phyloP scores from a whole-genome alignment of 805 yeast genomes.

The Barnettozyma populi region DNA sequence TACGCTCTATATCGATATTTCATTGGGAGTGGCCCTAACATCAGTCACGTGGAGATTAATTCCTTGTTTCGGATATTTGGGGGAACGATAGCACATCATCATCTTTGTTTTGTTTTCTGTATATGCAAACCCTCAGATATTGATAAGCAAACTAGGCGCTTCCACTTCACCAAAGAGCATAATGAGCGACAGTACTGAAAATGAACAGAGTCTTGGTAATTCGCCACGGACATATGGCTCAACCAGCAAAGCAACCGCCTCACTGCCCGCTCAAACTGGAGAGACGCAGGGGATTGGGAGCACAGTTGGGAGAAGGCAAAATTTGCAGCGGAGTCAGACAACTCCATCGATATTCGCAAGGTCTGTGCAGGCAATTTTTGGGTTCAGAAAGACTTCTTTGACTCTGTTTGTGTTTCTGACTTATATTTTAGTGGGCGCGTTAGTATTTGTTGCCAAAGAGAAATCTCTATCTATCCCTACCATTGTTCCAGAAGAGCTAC shows the following conservation, averaged over 20 bases:
- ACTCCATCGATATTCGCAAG: constrained; percentile 14
- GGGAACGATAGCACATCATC: neutral
- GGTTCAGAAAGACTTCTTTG: constrained; percentile 69
- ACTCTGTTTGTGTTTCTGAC: constrained; percentile 50
- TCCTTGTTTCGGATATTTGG: neutral
- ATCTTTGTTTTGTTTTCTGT: neutral
- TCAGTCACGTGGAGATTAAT: neutral
- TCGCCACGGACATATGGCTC: neutral
- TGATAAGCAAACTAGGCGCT: no score
- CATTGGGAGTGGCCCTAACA: neutral
- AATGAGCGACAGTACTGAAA: neutral
- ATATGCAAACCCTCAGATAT: no score
- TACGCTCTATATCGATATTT: no score
- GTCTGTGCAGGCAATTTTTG: constrained; percentile 45
- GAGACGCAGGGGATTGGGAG: neutral
- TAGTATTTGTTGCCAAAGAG: constrained; percentile 36
- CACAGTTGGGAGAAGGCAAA: neutral
- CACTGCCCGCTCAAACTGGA: neutral
- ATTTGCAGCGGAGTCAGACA: neutral
- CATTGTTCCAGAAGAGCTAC: constrained; percentile 32
- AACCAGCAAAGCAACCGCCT: neutral
- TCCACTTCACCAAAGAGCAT: no score
- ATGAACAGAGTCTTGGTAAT: neutral
- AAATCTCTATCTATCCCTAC: constrained; percentile 40
- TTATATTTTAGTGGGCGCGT: constrained; percentile 34